Evolutionary conservation across 106 monocot genomes (phyloP).

Genomic region (Acanthochlamys bracteata): DNA sequence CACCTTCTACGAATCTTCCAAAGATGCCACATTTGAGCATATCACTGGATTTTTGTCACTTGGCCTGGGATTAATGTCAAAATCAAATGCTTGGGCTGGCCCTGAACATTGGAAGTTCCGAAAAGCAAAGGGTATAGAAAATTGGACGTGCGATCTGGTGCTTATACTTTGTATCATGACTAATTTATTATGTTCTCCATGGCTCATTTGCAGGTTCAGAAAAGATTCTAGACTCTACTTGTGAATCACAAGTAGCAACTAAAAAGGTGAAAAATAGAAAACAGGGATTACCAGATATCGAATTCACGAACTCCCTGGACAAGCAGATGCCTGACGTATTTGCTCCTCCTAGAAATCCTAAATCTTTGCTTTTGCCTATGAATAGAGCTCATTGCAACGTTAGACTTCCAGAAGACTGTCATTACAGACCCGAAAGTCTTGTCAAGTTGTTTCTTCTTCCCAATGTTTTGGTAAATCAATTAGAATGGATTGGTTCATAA

Average conservation of each 20-base stretch:
- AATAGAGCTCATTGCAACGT: slow-evolving; percentile 44
- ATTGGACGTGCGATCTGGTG: neutral
- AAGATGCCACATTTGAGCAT: slow-evolving; percentile 42
- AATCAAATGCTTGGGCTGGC: slow-evolving; percentile 95
- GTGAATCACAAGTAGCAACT: slow-evolving; percentile 23
- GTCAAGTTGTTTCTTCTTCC: slow-evolving; percentile 74
- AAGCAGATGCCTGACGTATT: slow-evolving; percentile 39
- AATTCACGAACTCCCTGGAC: slow-evolving; percentile 58
- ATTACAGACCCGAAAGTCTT: slow-evolving; percentile 84
- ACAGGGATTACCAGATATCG: slow-evolving; percentile 31
- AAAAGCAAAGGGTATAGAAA: slow-evolving; percentile 61
- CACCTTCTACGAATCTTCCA: slow-evolving; percentile 19
- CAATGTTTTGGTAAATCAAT: slow-evolving; percentile 47
- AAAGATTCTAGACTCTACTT: slow-evolving; percentile 13
- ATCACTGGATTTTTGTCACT: slow-evolving; percentile 66
- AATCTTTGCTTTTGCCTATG: slow-evolving; percentile 39
- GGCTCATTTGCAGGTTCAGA: slow-evolving; percentile 32
- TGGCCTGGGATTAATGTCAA: slow-evolving; percentile 67
- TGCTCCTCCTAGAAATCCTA: slow-evolving; percentile 53
- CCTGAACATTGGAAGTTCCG: slow-evolving; percentile 96
- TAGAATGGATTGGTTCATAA: neutral
- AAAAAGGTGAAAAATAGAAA: slow-evolving; percentile 50
- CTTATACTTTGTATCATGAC: too few species aligned
- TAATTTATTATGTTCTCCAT: neutral
- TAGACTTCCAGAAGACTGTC: slow-evolving; percentile 92